Conservation (phyloP, 179 eudicot species). For the Camellia oleifera region DNA sequence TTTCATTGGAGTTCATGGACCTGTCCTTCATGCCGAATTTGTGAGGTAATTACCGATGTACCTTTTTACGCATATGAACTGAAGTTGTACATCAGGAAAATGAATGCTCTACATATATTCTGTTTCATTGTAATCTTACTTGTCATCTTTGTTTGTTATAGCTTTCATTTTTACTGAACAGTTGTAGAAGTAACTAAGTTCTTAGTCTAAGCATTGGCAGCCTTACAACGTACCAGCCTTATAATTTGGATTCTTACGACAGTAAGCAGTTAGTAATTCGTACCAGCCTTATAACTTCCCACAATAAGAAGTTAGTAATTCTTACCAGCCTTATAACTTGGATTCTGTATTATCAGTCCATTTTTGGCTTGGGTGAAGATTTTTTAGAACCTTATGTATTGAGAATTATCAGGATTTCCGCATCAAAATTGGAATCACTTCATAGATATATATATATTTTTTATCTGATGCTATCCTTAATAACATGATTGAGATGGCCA, state of each 20-base stretch:
- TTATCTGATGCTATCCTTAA: not conserved
- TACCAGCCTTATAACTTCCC: too few species aligned
- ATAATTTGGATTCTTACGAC: too few species aligned
- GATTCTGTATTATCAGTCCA: too few species aligned
- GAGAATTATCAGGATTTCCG: not conserved
- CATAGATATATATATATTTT: not conserved
- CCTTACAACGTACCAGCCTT: not conserved
- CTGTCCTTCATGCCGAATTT: constrained; percentile 89
- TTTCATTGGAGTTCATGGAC: constrained; percentile 99
- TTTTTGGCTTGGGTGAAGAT: too few species aligned
- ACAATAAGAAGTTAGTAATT: too few species aligned
- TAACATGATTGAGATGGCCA: not conserved
- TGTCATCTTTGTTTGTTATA: not conserved
- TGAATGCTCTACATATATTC: not conserved
- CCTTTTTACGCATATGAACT: not conserved
- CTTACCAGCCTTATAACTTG: too few species aligned
- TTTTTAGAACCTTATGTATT: too few species aligned
- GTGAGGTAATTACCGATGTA: constrained; percentile 56
- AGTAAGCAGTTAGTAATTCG: too few species aligned
- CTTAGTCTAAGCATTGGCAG: not conserved
- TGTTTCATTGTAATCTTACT: not conserved
- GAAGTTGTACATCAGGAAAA: constrained; percentile 4
- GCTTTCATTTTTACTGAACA: not conserved
- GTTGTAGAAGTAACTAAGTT: not conserved
- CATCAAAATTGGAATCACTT: too few species aligned